phyloP scores from a whole-genome alignment of 371 early-diverging fungal species.

The Mortierella sp. region DNA sequence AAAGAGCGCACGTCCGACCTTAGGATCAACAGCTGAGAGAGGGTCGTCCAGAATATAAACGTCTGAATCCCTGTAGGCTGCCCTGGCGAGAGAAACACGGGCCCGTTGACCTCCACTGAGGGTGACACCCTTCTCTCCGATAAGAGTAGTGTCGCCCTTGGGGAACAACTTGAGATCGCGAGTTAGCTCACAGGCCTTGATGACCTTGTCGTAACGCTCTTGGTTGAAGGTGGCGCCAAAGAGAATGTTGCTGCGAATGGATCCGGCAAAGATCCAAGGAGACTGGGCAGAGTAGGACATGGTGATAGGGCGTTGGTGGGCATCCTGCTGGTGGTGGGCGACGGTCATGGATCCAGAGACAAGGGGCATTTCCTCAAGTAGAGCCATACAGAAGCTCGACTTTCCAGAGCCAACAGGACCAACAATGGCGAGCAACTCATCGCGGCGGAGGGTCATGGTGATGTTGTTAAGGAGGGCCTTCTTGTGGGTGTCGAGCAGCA shows the following conservation, averaged over 20 bases:
- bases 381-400: slow-evolving; percentile 50
- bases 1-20: slow-evolving; percentile 63
- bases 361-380: slow-evolving; percentile 53
- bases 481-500: slow-evolving; percentile 2
- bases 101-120: slow-evolving; percentile 92
- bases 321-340: slow-evolving; percentile 66
- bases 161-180: slow-evolving; percentile 61
- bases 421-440: slow-evolving; percentile 41
- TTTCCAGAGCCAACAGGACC: slow-evolving; percentile 62
- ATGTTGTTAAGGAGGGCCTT: slow-evolving; percentile 23
- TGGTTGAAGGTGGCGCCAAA: slow-evolving; percentile 80
- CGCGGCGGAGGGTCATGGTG: slow-evolving; percentile 17
- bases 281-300: slow-evolving; percentile 75
- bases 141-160: slow-evolving; percentile 87
- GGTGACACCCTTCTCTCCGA: slow-evolving; percentile 91
- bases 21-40: slow-evolving; percentile 84
- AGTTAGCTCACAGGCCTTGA: slow-evolving; percentile 74
- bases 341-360: slow-evolving; percentile 68
- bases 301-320: slow-evolving; percentile 41
- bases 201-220: slow-evolving; percentile 71
- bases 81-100: slow-evolving; percentile 64
- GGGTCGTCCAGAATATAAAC: slow-evolving; percentile 81
- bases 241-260: slow-evolving; percentile 84
- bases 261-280: slow-evolving; percentile 84
- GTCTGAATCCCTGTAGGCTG: slow-evolving; percentile 65